phyloP scores from a whole-genome alignment of 2,329 filamentous ascomycete genomes.

The Stylonectria norvegica region DNA sequence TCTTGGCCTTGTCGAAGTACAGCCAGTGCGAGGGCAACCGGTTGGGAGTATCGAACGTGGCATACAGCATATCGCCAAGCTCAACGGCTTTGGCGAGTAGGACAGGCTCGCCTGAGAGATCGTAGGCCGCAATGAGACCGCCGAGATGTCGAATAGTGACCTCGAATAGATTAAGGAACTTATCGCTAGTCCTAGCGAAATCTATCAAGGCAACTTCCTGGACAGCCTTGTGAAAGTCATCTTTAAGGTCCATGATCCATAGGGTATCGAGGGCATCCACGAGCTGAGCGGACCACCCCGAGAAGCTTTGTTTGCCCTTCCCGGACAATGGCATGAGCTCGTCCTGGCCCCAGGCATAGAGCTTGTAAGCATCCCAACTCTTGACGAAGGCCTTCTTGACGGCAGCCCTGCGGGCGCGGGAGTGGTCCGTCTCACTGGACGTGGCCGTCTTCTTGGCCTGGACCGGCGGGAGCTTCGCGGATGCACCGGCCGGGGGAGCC shows the following conservation, averaged over 20 bases:
- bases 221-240: conserved; percentile 54
- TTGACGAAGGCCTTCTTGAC: conserved; percentile 41
- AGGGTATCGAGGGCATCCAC: conserved; percentile 59
- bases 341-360: conserved; percentile 54
- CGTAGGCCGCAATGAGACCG: conserved; percentile 50
- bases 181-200: conserved; percentile 46
- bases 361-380: conserved; percentile 51
- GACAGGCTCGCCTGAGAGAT: conserved; percentile 44
- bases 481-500: conserved; percentile 34
- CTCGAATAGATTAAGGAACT: conserved; percentile 58
- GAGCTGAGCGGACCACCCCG: conserved; percentile 56
- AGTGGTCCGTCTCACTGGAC: conserved; percentile 38
- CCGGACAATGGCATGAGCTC: conserved; percentile 52
- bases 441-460: conserved; percentile 35
- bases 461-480: conserved; percentile 40
- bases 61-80: conserved; percentile 52
- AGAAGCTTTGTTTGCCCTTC: conserved; percentile 45
- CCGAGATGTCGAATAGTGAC: conserved; percentile 57
- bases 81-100: conserved; percentile 51
- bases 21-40: conserved; percentile 47
- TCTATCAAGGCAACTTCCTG: conserved; percentile 48
- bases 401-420: conserved; percentile 34
- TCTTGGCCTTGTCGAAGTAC: conserved; percentile 40
- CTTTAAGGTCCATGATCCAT: conserved; percentile 56
- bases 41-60: conserved; percentile 53